phyloP scores from a whole-genome alignment of 1,284 basidiomycete species.

The Somion occarium region DNA sequence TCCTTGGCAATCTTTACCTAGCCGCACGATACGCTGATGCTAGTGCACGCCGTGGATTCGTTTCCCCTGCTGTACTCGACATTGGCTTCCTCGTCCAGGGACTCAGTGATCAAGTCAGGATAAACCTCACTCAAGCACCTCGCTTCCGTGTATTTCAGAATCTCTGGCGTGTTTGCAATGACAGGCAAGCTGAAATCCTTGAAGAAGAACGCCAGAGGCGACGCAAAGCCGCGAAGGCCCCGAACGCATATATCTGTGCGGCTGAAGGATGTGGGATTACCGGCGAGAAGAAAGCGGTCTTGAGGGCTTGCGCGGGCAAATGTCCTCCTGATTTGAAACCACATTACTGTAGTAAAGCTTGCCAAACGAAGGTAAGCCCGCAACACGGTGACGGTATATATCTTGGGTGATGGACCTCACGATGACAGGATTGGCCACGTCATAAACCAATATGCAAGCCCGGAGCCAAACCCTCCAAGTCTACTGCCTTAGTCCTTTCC shows the following conservation, averaged over 20 bases:
- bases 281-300: conserved; percentile 5
- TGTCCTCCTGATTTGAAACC: conserved; percentile 9
- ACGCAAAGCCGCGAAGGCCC: conserved; percentile 6
- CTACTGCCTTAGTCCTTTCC: not conserved
- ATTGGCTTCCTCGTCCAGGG: not conserved
- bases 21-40: not conserved
- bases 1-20: not conserved
- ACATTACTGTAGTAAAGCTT: conserved; percentile 10
- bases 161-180: conserved; percentile 10
- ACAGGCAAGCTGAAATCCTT: conserved; percentile 5
- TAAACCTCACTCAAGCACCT: not conserved
- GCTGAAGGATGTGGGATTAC: conserved; percentile 7
- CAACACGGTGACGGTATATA: not conserved
- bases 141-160: conserved; percentile 2
- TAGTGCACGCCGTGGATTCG: not conserved
- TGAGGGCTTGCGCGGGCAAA: conserved; percentile 6
- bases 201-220: conserved; percentile 5
- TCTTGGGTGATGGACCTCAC: not conserved
- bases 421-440: not conserved
- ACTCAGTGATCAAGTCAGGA: not conserved
- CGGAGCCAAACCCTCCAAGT: not conserved
- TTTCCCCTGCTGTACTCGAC: not conserved
- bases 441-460: conserved; percentile 1
- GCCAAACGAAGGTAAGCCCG: conserved; percentile 4
- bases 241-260: conserved; percentile 8